A percentile compares a stretch with the other conserved stretches of the same genome.
These are phyloP conservation scores for Millerago galiae DNA, from an alignment of 805 yeast species.

Conservation along the genomic window DNA sequence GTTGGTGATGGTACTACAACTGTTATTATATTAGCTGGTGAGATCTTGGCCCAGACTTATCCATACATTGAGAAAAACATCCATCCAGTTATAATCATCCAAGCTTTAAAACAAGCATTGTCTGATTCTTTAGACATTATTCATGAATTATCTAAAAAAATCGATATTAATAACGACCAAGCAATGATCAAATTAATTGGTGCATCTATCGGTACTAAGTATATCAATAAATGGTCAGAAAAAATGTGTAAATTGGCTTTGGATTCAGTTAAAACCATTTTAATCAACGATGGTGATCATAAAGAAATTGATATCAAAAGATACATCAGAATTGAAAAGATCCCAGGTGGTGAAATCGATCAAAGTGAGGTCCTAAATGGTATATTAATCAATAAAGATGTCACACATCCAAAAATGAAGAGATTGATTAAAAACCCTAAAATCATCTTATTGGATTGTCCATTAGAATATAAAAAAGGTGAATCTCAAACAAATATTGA, in stretches of 20 bases:
- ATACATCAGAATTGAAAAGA: conserved; percentile 88
- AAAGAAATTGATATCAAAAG: conserved; percentile 90
- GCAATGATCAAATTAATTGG: conserved; percentile 83
- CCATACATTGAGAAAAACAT: conserved; percentile 92
- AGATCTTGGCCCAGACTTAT: conserved; percentile 88
- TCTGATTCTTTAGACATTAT: conserved; percentile 86
- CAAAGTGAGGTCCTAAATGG: conserved; percentile 88
- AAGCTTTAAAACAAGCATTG: conserved; percentile 86
- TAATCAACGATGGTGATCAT: conserved; percentile 51
- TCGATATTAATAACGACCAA: conserved; percentile 75
- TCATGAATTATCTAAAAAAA: conserved; percentile 74
- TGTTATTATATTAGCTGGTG: conserved; percentile 95
- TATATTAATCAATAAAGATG: conserved; percentile 89
- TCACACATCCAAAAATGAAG: conserved; percentile 98
- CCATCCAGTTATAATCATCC: conserved; percentile 94
- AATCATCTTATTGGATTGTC: conserved; percentile 86
- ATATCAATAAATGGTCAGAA: conserved; percentile 83
- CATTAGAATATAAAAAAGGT: conserved; percentile 97
- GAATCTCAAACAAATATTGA: conserved; percentile 98
- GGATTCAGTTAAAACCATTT: conserved; percentile 80
- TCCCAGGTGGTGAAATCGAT: conserved; percentile 96
- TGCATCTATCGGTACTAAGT: conserved; percentile 95
- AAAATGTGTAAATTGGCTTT: conserved; percentile 87
- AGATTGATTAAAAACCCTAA: conserved; percentile 85
- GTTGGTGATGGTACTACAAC: conserved; percentile 99